A percentile compares a stretch with the other conserved stretches of the same genome.
phyloP scores from a whole-genome alignment of 108 stramenopile genomes.

The Skeletonema menzelii region DNA sequence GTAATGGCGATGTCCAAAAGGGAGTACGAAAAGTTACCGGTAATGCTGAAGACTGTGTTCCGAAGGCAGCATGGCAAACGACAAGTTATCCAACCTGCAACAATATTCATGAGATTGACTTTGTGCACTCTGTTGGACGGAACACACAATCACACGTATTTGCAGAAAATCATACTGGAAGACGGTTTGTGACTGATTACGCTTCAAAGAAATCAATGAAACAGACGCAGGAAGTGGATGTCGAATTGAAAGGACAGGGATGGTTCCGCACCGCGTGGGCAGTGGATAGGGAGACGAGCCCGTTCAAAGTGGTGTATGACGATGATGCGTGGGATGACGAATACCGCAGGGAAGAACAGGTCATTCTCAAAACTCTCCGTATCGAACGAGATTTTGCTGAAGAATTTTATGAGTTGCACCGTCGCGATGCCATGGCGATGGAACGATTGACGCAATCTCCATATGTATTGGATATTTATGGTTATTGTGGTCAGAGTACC shows the following conservation, averaged over 20 bases:
- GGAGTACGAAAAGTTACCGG: not conserved
- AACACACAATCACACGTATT: not conserved
- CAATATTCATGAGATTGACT: not conserved
- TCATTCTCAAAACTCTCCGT: not conserved
- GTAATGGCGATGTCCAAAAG: not conserved
- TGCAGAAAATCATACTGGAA: not conserved
- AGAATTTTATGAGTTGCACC: conserved; percentile 73
- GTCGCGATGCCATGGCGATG: conserved; percentile 83
- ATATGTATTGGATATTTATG: conserved; percentile 73
- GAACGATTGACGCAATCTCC: conserved; percentile 69
- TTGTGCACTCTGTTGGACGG: not conserved
- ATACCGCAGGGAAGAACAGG: not conserved
- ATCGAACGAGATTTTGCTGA: not conserved
- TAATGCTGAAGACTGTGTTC: not conserved
- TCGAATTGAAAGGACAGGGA: not conserved
- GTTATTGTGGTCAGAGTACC: conserved; percentile 70
- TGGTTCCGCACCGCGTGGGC: not conserved
- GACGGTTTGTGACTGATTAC: not conserved
- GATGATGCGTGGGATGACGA: not conserved
- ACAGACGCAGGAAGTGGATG: not conserved
- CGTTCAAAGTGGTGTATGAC: not conserved
- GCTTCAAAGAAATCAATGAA: not conserved
- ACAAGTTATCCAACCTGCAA: conserved; percentile 1
- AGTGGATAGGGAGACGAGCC: not conserved
- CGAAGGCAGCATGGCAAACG: not conserved